Percentiles rank a stretch among this genome's conserved stretches.
phyloP scores from a whole-genome alignment of 257 asterid genomes.

The Anisodus tanguticus region DNA sequence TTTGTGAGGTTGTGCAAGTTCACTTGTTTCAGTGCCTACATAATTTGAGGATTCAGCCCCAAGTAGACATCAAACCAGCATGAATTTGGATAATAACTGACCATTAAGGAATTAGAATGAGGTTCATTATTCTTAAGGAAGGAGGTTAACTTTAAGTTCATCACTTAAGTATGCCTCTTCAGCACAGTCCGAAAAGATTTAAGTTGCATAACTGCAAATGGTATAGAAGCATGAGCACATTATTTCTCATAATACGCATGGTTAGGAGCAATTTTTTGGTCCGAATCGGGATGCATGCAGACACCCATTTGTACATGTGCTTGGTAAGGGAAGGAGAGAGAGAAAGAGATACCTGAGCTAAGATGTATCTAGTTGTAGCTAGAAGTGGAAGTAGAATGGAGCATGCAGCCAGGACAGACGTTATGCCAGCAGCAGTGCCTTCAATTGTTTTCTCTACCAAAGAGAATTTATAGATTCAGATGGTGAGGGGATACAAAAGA shows the following conservation, averaged over 20 bases:
- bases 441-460: slow-evolving; percentile 87
- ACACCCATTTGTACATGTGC: background rate
- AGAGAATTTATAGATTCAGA: slow-evolving; percentile 23
- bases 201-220: background rate
- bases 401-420: slow-evolving; percentile 93
- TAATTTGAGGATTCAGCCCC: background rate
- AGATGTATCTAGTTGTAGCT: slow-evolving; percentile 79
- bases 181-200: background rate
- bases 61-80: background rate
- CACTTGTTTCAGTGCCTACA: background rate
- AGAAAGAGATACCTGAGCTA: slow-evolving; percentile 64
- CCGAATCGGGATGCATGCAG: background rate
- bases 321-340: background rate
- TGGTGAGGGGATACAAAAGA: slow-evolving; percentile 28
- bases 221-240: background rate
- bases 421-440: slow-evolving; percentile 98
- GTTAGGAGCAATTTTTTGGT: background rate
- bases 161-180: background rate
- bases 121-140: background rate
- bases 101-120: background rate
- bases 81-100: background rate
- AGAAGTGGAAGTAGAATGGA: slow-evolving; percentile 81
- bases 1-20: background rate
- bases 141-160: slow-evolving; percentile 14
- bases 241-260: background rate